Base-by-base conservation (phyloP, 2,329 filamentous ascomycete species). In the Pseudogymnoascus sp. region DNA sequence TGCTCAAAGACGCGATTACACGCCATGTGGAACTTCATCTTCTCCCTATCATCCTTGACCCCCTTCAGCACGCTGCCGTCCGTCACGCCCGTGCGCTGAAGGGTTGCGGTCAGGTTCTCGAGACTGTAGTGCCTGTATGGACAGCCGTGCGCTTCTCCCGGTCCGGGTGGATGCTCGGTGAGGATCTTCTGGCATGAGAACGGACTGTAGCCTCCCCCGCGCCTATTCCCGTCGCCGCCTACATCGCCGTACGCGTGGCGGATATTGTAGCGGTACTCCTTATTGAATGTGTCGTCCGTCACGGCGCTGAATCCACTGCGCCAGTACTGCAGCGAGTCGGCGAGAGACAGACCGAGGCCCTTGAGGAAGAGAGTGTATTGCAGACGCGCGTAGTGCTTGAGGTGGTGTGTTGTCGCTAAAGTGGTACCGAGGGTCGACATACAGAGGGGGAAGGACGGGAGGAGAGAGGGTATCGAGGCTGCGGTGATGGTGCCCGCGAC, bases 331-430 rank as follows among this genome's bases (percentile, higher is more conserved):
- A 99, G 82, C 68, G 86, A 91, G 74, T 99, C 93, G 70, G 97
- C 91, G n/a, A 99, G 78, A 65, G 84, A 91, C 28, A 99, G 79
- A 0, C 94, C 94, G 62, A 97, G 91, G 41, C 94, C 94, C 75
- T 99, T 99, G 62, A 99, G 81, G 82, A 99, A 99, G 3, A 99
- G 83, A 0, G 90, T 90, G 78, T 97, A 99, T 75, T 99, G 94
- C 8, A 97, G 80, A 65, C 94, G 89, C 12, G 91, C 92, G 70
- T 82, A 96, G 74, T 99, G 92, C 75, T 97, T 97, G 65, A 99
- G 80, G 71, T 99, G 92, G 11, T 86, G 87, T 70, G 96, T 93
- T 63, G 91, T 89, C 61, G 91, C 88, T 33, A 99, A 80, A 2
- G 88, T 89, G 60, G 84, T 86, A 74, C 99, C 94, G 22, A 99